A percentile compares a stretch with the other conserved stretches of the same genome.
Conservation (phyloP, 805 yeast genomes). For the Lipomyces mesembrius region DNA sequence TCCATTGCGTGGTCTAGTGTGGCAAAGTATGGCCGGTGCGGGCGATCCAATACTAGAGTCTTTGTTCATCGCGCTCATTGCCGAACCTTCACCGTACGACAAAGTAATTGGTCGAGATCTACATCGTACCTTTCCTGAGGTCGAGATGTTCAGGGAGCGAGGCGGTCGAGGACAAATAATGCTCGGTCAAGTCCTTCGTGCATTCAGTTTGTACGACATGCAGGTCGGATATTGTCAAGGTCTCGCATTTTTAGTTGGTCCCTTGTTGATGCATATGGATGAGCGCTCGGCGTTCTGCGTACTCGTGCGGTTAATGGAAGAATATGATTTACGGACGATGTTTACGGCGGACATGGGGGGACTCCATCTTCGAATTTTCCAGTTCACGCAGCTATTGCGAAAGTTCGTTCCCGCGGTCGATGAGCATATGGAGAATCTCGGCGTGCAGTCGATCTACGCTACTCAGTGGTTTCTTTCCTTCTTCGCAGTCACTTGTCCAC, state of each 20-base stretch:
- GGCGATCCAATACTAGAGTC: conserved; percentile 43
- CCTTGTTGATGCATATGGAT: conserved; percentile 54
- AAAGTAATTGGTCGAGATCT: conserved; percentile 61
- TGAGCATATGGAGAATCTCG: conserved; percentile 51
- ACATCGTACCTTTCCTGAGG: conserved; percentile 62
- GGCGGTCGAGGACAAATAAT: conserved; percentile 51
- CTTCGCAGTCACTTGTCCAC: conserved; percentile 64
- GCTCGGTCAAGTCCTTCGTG: conserved; percentile 61
- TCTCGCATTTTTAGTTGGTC: conserved; percentile 64
- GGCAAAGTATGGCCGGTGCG: conserved; percentile 45
- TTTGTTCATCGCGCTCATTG: conserved; percentile 49
- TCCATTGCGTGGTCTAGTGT: conserved; percentile 46
- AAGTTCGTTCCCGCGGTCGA: conserved; percentile 50
- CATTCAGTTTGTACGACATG: conserved; percentile 65
- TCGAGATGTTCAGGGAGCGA: conserved; percentile 53
- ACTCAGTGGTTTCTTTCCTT: conserved; percentile 70
- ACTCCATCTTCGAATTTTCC: conserved; percentile 56
- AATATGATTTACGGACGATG: conserved; percentile 59
- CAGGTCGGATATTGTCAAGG: conserved; percentile 76
- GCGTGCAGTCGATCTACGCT: conserved; percentile 55
- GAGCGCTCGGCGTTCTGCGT: conserved; percentile 55
- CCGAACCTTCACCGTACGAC: conserved; percentile 52
- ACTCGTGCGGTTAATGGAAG: conserved; percentile 62
- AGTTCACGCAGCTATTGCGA: conserved; percentile 55
- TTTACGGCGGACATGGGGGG: conserved; percentile 60